A percentile compares a stretch with the other conserved stretches of the same genome.
These are phyloP conservation scores for Naganishia cerealis DNA, from an alignment of 1,284 basidiomycete genomes.

Conservation along the genomic window DNA sequence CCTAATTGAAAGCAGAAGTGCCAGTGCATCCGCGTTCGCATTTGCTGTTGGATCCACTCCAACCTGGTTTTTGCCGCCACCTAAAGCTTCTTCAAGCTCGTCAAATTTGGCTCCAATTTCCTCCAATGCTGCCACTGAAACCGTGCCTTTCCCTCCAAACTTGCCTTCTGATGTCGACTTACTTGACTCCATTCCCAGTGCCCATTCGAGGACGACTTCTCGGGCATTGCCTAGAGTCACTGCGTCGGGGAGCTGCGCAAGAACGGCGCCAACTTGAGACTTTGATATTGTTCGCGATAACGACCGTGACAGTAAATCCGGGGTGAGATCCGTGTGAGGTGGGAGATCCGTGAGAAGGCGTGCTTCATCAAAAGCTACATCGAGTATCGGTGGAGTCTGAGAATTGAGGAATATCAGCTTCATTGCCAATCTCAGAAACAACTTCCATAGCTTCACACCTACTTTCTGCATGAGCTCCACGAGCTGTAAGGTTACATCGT, in stretches of 20 bases:
- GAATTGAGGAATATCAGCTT: background rate
- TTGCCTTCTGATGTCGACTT: constrained; percentile 34
- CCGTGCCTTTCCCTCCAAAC: constrained; percentile 49
- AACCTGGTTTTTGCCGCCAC: background rate
- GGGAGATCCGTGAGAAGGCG: constrained; percentile 51
- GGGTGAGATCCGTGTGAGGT: constrained; percentile 47
- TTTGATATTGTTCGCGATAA: constrained; percentile 44
- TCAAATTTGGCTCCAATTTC: constrained; percentile 41
- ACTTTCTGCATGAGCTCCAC: constrained; percentile 35
- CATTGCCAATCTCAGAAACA: background rate
- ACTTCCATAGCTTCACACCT: background rate
- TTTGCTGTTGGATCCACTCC: background rate
- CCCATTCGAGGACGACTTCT: constrained; percentile 53
- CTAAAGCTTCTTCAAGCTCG: constrained; percentile 23
- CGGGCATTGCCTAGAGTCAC: constrained; percentile 46
- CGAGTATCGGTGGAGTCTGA: constrained; percentile 44
- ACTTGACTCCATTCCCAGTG: constrained; percentile 44
- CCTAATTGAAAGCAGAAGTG: constrained; percentile 49
- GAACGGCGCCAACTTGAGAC: constrained; percentile 29
- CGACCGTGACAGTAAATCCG: constrained; percentile 45
- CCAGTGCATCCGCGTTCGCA: constrained; percentile 37
- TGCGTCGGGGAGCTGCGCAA: constrained; percentile 27
- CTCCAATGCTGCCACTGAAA: constrained; percentile 48
- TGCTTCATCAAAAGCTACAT: constrained; percentile 46
- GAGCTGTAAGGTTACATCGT: constrained; percentile 30